These are phyloP conservation scores for Talaromyces sp. DNA, from an alignment of 2,329 filamentous ascomycete species.

Conservation along the genomic window DNA sequence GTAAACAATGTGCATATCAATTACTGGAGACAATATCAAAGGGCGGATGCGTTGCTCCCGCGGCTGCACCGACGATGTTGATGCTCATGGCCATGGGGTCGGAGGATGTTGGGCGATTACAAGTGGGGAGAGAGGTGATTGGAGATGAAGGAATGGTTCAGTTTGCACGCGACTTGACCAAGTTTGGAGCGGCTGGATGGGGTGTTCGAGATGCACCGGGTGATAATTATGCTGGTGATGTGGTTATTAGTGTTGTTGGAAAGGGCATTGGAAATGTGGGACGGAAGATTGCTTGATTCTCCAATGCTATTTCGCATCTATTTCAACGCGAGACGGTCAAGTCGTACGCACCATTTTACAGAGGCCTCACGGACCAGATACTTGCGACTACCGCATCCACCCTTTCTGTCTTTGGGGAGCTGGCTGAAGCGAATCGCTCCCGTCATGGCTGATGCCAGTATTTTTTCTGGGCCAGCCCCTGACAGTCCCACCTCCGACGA, in stretches of 20 bases:
- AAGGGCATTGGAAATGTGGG: conserved; percentile 92
- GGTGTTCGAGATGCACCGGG: conserved; percentile 73
- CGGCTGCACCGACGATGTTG: conserved; percentile 71
- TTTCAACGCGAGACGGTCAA: neutral
- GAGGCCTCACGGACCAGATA: neutral
- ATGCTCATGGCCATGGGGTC: conserved; percentile 97
- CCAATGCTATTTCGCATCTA: neutral
- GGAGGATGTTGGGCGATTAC: conserved; percentile 86
- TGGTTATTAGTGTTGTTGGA: conserved; percentile 88
- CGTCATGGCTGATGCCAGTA: neutral
- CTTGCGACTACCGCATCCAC: neutral
- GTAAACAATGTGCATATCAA: conserved; percentile 82
- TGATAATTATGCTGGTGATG: conserved; percentile 62
- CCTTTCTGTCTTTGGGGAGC: too few relatives aligned
- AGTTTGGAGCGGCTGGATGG: conserved; percentile 90
- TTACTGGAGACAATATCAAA: conserved; percentile 76
- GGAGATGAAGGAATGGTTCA: conserved; percentile 76
- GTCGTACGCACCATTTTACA: neutral
- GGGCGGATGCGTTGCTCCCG: conserved; percentile 74
- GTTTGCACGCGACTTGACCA: conserved; percentile 77
- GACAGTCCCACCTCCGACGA: too few relatives aligned
- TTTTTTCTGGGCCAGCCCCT: too few relatives aligned
- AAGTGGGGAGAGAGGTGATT: conserved; percentile 76
- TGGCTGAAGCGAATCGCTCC: neutral
- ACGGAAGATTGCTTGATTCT: conserved; percentile 69